A percentile compares a stretch with the other conserved stretches of the same genome.
phyloP scores from a whole-genome alignment of 164 flowering plant species.

The Tinospora cordifolia region DNA sequence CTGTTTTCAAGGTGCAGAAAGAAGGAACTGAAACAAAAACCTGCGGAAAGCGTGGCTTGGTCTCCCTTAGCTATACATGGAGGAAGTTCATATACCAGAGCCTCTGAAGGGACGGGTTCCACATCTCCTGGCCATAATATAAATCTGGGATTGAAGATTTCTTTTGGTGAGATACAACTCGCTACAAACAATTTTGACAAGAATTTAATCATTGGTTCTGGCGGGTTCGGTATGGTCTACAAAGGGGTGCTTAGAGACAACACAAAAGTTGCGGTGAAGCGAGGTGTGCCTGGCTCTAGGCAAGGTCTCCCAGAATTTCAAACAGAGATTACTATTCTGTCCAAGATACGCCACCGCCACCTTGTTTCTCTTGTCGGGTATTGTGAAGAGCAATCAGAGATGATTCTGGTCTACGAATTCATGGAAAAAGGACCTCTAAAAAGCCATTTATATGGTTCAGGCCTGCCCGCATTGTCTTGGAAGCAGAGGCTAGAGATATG shows the following conservation, averaged over 20 bases:
- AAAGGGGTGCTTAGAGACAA: constrained; percentile 56
- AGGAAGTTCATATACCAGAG: constrained; percentile 47
- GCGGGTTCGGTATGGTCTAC: constrained; percentile 84
- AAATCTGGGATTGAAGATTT: constrained; percentile 39
- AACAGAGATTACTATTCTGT: constrained; percentile 58
- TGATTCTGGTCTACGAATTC: constrained; percentile 77
- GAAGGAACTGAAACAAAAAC: constrained; percentile 32
- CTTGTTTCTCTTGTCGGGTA: constrained; percentile 60
- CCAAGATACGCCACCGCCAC: constrained; percentile 42
- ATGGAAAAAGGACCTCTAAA: constrained; percentile 73
- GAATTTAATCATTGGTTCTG: constrained; percentile 53
- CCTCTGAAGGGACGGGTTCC: constrained; percentile 36
- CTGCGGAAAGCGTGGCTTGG: constrained; percentile 49
- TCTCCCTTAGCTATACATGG: constrained; percentile 44
- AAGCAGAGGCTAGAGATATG: constrained; percentile 27
- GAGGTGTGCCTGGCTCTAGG: constrained; percentile 59
- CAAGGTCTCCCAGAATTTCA: constrained; percentile 85
- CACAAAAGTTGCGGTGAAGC: constrained; percentile 65
- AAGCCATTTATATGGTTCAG: constrained; percentile 55
- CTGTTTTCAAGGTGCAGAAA: constrained; percentile 28
- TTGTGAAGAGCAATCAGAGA: constrained; percentile 74
- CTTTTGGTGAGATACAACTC: constrained; percentile 50
- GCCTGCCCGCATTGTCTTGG: constrained; percentile 49
- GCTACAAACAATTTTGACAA: constrained; percentile 66
- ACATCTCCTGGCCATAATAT: constrained; percentile 43